phyloP scores from a whole-genome alignment of 2,329 filamentous ascomycete genomes.

The Periconia macrospinosa region DNA sequence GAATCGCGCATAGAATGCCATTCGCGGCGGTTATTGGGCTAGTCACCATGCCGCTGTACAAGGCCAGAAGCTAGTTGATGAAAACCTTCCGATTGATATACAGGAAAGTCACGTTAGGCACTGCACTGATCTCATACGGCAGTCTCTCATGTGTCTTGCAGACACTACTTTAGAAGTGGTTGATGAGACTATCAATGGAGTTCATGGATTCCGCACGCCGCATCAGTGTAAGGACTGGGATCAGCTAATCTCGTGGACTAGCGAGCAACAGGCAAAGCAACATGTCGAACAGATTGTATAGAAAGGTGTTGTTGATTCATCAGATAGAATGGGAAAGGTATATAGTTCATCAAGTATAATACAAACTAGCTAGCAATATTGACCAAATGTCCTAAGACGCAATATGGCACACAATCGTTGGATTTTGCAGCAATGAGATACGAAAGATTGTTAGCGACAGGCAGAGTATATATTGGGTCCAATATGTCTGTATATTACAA shows the following conservation, averaged over 20 bases:
- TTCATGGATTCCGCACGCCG: neutral
- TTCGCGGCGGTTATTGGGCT: slow-evolving; percentile 1
- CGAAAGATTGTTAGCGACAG: too few species aligned
- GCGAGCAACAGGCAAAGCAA: neutral
- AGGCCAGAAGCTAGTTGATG: neutral
- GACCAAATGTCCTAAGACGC: too few species aligned
- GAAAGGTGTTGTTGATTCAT: too few species aligned
- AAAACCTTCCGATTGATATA: neutral
- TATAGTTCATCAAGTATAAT: too few species aligned
- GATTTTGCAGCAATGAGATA: too few species aligned
- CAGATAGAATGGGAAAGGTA: too few species aligned
- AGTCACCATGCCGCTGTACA: neutral
- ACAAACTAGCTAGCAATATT: too few species aligned
- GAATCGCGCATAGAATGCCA: neutral
- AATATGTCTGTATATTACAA: too few species aligned
- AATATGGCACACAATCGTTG: too few species aligned
- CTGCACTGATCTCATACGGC: slow-evolving; percentile 1
- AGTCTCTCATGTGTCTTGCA: neutral
- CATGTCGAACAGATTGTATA: slow-evolving; percentile 1
- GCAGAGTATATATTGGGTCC: too few species aligned
- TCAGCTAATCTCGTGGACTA: neutral
- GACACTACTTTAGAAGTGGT: neutral
- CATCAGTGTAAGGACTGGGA: slow-evolving; percentile 3
- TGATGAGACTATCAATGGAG: neutral
- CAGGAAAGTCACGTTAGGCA: neutral